Conservation (phyloP, 805 yeast genomes). For the Hanseniaspora nectarophila region DNA sequence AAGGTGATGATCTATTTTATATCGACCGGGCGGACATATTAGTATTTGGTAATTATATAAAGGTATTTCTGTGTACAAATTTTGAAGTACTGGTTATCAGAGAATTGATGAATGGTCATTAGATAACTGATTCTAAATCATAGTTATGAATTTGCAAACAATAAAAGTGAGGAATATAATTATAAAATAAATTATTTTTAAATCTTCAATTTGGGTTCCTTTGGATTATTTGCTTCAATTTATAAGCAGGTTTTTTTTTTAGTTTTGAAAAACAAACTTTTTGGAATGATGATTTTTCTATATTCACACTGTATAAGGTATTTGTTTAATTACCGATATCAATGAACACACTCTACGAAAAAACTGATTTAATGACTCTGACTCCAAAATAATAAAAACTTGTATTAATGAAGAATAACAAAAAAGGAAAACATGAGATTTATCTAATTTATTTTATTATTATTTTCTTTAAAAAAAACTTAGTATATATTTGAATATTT, state of each 20-base stretch:
- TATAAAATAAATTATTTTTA: neutral
- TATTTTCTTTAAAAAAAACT: too few relatives aligned
- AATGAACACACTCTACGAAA: constrained; percentile 27
- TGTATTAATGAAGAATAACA: neutral
- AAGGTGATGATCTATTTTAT: constrained; percentile 28
- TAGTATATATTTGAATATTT: too few relatives aligned
- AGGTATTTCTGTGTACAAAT: constrained; percentile 29
- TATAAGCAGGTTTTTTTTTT: too few relatives aligned
- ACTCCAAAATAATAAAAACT: constrained; percentile 14
- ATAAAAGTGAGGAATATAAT: too few relatives aligned
- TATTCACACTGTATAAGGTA: constrained; percentile 33
- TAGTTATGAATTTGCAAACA: neutral
- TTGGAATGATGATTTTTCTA: constrained; percentile 15
- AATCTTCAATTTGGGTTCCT: constrained; percentile 17
- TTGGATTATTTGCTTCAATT: constrained; percentile 36
- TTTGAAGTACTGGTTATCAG: constrained; percentile 25
- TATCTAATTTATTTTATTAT: neutral
- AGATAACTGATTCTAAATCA: constrained; percentile 28
- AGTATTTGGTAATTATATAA: constrained; percentile 26
- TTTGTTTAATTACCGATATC: constrained; percentile 23
- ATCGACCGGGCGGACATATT: constrained; percentile 43
- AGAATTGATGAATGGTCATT: constrained; percentile 34
- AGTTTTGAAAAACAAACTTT: too few relatives aligned
- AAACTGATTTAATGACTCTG: constrained; percentile 35
- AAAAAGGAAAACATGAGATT: neutral